phyloP scores from a whole-genome alignment of 2,329 filamentous ascomycete species.

The Diatrype stigma region DNA sequence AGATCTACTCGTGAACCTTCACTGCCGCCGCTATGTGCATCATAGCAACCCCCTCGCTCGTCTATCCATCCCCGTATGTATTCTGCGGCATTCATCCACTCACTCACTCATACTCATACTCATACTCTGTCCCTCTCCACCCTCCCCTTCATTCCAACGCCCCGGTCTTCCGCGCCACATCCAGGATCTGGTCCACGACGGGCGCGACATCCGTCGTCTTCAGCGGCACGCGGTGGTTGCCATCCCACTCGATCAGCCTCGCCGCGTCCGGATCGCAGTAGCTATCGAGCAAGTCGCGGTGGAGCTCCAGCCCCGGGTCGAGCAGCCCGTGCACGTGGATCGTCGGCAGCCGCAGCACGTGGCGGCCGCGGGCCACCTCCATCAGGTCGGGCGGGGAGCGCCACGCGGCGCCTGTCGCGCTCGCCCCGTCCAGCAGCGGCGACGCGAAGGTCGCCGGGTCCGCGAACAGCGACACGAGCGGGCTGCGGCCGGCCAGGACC shows the following conservation, averaged over 20 bases:
- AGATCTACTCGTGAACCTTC: too few relatives aligned
- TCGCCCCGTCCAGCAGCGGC: conserved; percentile 21
- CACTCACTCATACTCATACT: too few relatives aligned
- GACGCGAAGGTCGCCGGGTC: conserved; percentile 31
- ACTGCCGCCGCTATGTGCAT: too few relatives aligned
- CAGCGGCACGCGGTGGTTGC: conserved; percentile 66
- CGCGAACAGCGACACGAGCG: conserved; percentile 54
- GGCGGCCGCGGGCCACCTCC: conserved; percentile 36
- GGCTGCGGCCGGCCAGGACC: conserved; percentile 57
- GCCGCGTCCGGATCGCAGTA: conserved; percentile 56
- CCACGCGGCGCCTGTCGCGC: conserved; percentile 31
- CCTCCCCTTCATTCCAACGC: conserved; percentile 6
- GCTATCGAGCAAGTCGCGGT: conserved; percentile 49
- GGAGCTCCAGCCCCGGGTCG: conserved; percentile 56
- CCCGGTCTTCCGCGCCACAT: conserved; percentile 46
- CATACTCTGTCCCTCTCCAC: not conserved
- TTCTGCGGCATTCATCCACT: too few relatives aligned
- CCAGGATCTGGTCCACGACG: conserved; percentile 49
- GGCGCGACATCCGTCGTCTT: conserved; percentile 60
- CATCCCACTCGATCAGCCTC: conserved; percentile 67
- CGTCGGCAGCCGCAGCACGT: conserved; percentile 53
- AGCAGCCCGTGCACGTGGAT: conserved; percentile 64
- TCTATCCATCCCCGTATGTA: too few relatives aligned
- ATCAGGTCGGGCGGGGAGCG: conserved; percentile 38
- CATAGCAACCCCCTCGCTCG: too few relatives aligned